Conservation (phyloP, 2,329 filamentous ascomycete species). For the Orbilia brochopaga region DNA sequence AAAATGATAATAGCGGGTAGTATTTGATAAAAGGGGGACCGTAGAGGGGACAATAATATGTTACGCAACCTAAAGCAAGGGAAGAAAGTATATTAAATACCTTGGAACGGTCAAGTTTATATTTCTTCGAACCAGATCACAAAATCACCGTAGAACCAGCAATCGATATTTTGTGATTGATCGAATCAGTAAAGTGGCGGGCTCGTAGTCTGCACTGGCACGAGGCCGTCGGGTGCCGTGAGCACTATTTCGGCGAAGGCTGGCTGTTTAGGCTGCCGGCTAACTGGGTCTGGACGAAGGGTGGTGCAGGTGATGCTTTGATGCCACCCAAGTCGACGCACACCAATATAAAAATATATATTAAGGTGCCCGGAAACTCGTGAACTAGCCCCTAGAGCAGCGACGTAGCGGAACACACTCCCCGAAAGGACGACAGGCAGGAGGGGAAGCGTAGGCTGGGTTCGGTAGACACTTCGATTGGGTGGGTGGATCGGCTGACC, state of each 20-base stretch:
- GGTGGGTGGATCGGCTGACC: constrained; percentile 34
- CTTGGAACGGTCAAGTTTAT: neutral
- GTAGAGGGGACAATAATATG: neutral
- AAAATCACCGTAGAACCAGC: neutral
- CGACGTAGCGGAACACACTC: constrained; percentile 29
- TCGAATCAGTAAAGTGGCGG: too few relatives aligned
- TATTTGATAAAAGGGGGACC: neutral
- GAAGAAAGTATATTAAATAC: neutral
- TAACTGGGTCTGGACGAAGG: constrained; percentile 4
- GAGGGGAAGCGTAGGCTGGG: constrained; percentile 9
- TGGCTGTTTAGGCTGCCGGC: neutral
- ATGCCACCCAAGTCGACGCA: constrained; percentile 19
- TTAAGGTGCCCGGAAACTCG: neutral
- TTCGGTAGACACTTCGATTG: constrained; percentile 4
- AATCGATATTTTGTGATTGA: neutral
- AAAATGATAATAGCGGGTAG: constrained; percentile 9
- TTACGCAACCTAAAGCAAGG: neutral
- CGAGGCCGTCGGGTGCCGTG: neutral
- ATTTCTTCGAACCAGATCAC: neutral
- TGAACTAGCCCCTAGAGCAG: constrained; percentile 6
- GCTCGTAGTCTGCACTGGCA: neutral
- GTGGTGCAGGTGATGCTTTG: constrained; percentile 41
- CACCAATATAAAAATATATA: constrained; percentile 4
- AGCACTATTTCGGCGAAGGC: constrained; percentile 2
- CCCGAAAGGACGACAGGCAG: constrained; percentile 22